Base-by-base conservation (phyloP, 192 early-diverging fungal species). In the Coemansia aciculifera region DNA sequence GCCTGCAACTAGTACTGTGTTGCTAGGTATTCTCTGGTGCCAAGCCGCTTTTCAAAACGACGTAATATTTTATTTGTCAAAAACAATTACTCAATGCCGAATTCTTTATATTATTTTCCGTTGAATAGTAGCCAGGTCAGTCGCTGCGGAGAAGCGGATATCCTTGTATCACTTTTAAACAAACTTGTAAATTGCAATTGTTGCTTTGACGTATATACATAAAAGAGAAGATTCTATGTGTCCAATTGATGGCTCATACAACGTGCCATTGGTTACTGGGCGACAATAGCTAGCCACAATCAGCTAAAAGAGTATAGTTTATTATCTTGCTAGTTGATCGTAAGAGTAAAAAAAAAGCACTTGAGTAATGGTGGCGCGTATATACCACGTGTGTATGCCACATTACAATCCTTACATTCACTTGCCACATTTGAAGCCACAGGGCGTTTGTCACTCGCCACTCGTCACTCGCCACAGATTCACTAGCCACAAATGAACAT, bases 371-470 rank as follows among this genome's bases (percentile, higher is more conserved):
- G 19, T 23, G 46, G 46, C 46, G n/a, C 21, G 46, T 49, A 49
- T 49, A 49, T 8, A 3, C 19, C 46, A 21, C 46, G 19, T 49
- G 46, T 49, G 46, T 49, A n/a, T 49, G 21, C 42, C 46, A 49
- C 46, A 49, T 46, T 46, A 19, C n/a, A 19, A 7, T 46, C 15
- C 40, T 4, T 42, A 15, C 40, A 42, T 42, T 42, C 40, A 42
- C 40, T 46, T 17, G 44, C 44, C 44, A 46, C 44, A 49, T 49
- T 49, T 21, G 23, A 49, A 49, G 46, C 46, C 46, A 49, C 46
- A 21, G 46, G 46, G 19, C 46, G 19, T 49, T 49, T 49, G 46
- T 49, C 46, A 49, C 46, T 49, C 46, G 19, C 46, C 46, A 49
- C 46, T 49, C 42, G 42, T n/a, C 42, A 44, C 42, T 44, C 46